phyloP scores from a whole-genome alignment of 345 rosid species.

The Theobroma cacao region DNA sequence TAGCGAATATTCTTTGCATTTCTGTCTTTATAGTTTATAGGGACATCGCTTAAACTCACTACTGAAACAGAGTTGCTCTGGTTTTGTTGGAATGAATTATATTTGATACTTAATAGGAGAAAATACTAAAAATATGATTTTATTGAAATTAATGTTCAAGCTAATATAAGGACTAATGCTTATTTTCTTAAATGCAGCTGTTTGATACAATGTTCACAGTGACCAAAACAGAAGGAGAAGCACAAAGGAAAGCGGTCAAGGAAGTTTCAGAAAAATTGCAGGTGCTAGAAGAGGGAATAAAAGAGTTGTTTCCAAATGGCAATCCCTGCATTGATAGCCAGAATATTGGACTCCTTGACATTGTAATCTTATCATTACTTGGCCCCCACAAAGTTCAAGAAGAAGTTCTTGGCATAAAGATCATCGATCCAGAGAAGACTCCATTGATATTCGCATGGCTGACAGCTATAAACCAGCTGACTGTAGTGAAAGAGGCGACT shows the following conservation, averaged over 20 bases:
- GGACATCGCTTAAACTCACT: not conserved
- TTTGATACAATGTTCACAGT: constrained; percentile 10
- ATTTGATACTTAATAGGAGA: not conserved
- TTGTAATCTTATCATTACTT: constrained; percentile 24
- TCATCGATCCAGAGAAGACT: constrained; percentile 29
- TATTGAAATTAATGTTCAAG: not conserved
- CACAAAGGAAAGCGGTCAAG: constrained; percentile 29
- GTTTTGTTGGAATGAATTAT: not conserved
- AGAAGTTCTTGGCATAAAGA: constrained; percentile 29
- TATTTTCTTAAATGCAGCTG: constrained; percentile 19
- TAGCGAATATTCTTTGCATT: not conserved
- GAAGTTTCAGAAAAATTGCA: constrained; percentile 36
- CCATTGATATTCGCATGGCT: constrained; percentile 40
- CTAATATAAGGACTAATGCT: not conserved
- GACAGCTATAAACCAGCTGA: constrained; percentile 18
- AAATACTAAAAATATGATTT: too few relatives aligned
- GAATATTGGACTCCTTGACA: constrained; percentile 33
- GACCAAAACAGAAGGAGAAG: constrained; percentile 31
- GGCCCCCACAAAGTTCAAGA: constrained; percentile 34
- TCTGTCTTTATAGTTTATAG: not conserved
- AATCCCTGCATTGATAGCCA: constrained; percentile 1
- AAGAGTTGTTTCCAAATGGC: constrained; percentile 26
- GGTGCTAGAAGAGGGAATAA: constrained; percentile 37
- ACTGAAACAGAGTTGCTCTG: not conserved
- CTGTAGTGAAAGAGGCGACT: constrained; percentile 22